phyloP scores from a whole-genome alignment of 768 basidiomycete genomes.

The Lactarius tabidus region DNA sequence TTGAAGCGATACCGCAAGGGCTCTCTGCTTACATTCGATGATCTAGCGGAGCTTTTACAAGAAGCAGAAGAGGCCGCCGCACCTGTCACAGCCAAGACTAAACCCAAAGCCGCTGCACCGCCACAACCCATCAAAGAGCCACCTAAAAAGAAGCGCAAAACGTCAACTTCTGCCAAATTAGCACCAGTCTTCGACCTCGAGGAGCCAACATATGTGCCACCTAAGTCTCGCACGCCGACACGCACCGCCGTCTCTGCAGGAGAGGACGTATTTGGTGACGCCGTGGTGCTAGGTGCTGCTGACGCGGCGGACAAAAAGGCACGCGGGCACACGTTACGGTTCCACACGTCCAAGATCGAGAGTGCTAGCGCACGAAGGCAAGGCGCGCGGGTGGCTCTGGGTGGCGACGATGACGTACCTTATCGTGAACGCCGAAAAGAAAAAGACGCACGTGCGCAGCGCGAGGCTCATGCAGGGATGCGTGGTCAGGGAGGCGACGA shows the following conservation, averaged over 20 bases:
- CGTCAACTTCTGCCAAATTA: conserved; percentile 33
- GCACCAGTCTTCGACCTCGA: conserved; percentile 67
- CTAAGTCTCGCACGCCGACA: conserved; percentile 22
- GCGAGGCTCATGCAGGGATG: conserved; percentile 47
- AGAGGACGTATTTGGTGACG: conserved; percentile 69
- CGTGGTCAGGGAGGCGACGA: conserved; percentile 60
- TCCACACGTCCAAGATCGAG: conserved; percentile 92
- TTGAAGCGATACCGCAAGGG: conserved; percentile 14
- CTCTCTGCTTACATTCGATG: conserved; percentile 16
- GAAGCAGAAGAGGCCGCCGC: conserved; percentile 25
- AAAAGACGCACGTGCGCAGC: conserved; percentile 50
- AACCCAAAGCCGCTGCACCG: conserved; percentile 23
- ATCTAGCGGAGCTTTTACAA: conserved; percentile 20
- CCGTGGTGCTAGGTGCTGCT: conserved; percentile 56
- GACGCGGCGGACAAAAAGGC: conserved; percentile 84
- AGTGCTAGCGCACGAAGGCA: conserved; percentile 71
- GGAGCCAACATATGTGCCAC: conserved; percentile 65
- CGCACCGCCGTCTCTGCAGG: conserved; percentile 24
- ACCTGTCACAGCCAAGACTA: conserved; percentile 20
- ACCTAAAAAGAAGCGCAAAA: conserved; percentile 62
- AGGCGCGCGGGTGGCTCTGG: conserved; percentile 66
- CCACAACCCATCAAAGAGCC: conserved; percentile 26
- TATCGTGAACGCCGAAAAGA: conserved; percentile 72
- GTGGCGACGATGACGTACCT: conserved; percentile 95
- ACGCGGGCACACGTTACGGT: conserved; percentile 77